A percentile compares a stretch with the other conserved stretches of the same genome.
phyloP scores from a whole-genome alignment of 805 yeast genomes.

The Wickerhamiella vanderwaltii region DNA sequence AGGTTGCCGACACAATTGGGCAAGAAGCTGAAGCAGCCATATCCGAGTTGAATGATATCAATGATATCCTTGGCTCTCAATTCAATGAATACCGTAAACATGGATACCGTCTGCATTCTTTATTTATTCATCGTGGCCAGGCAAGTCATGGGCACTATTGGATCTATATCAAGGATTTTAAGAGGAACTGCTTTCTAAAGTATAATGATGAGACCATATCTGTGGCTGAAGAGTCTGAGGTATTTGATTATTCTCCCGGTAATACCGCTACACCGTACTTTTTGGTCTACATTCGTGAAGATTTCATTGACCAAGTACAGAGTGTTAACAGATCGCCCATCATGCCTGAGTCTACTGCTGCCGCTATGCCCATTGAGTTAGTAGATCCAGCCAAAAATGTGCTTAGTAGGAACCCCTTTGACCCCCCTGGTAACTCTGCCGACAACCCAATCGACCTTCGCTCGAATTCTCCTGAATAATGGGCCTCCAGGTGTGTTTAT shows the following conservation, averaged over 20 bases:
- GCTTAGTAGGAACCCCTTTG: too few species aligned
- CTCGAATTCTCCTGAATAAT: too few species aligned
- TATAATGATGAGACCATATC: slow-evolving; percentile 94
- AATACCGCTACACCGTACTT: slow-evolving; percentile 93
- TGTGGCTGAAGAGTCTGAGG: slow-evolving; percentile 51
- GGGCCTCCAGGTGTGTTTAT: too few species aligned
- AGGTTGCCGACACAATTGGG: slow-evolving; percentile 36
- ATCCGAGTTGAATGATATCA: slow-evolving; percentile 34
- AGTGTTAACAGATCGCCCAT: background rate
- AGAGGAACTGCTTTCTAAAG: slow-evolving; percentile 59
- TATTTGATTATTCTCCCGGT: slow-evolving; percentile 28
- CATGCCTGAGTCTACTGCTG: too few species aligned
- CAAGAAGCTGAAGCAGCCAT: slow-evolving; percentile 35
- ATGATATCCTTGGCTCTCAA: slow-evolving; percentile 41
- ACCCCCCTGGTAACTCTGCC: too few species aligned
- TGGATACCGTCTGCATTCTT: slow-evolving; percentile 78
- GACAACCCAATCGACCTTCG: too few species aligned
- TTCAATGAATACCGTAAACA: slow-evolving; percentile 48
- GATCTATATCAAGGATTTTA: slow-evolving; percentile 78
- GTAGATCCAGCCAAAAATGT: too few species aligned
- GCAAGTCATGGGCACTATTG: slow-evolving; percentile 96
- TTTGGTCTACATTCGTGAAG: slow-evolving; percentile 67
- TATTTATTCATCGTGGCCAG: slow-evolving; percentile 90
- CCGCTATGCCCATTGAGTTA: too few species aligned
- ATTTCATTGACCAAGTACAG: slow-evolving; percentile 29